Base-by-base conservation (phyloP, 495 filamentous ascomycete species). In the Penicillium maclennaniae region DNA sequence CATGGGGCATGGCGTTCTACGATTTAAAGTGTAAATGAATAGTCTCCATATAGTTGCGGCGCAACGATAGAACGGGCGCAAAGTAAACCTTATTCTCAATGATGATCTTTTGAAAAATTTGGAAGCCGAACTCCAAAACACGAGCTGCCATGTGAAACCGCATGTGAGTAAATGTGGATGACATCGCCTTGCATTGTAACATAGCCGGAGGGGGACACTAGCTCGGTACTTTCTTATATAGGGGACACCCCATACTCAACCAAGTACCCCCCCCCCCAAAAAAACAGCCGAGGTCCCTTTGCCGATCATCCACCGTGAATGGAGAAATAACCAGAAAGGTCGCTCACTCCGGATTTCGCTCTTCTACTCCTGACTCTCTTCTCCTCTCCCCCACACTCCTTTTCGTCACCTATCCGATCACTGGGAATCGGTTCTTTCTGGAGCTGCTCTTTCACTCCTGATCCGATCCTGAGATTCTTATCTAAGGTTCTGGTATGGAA, bases 271-370 rank as follows among this genome's bases (percentile, higher is more conserved):
- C 10, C n/a, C n/a, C n/a, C n/a, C n/a, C n/a, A n/a, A n/a, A n/a
- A 6, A 43, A 56, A 48, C 43, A 60, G 61, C 66, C 66, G 66
- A 69, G 66, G 66, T 60, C 47, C 48, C 42, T 59, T 41, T 34
- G 23, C 46, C 19, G 38, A 20, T 54, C 45, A 48, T 56, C 47
- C 17, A 51, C 42, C 51, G 51, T 34, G 47, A 34, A 46, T 53
- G 55, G 52, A 52, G 49, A 25, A 48, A 47, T 57, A 26, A 47
- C 62, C 50, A 49, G 58, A 58, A 53, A 27, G 19, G 63, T 58
- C 53, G 44, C n/a, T 20, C 39, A 46, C 59, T 58, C 63, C 59
- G 56, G 49, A 45, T 54, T 55, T 45, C 47, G 14, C 36, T 39
- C 48, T 53, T 49, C 45, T 42, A 49, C 56, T 61, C 52, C 53